These are phyloP conservation scores for Quercus berberidifolia DNA, from an alignment of 306 rosid genomes.

Conservation along the genomic window DNA sequence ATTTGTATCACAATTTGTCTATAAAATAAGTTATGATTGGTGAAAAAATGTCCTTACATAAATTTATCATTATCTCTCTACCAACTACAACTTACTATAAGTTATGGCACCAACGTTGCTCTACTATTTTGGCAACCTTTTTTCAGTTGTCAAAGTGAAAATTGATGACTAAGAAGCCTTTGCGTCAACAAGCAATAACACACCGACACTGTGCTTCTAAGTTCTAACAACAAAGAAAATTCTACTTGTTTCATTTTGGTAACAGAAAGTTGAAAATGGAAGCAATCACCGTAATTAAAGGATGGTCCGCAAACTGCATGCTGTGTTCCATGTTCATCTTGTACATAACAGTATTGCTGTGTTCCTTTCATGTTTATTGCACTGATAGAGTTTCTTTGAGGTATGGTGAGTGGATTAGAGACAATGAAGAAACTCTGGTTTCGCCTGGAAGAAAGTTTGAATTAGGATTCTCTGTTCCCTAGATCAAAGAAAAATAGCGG, in stretches of 20 bases:
- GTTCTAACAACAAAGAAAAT: too few relatives aligned
- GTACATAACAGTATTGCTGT: neutral
- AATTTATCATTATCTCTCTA: accelerated
- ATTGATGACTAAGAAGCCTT: too few relatives aligned
- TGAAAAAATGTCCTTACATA: too few relatives aligned
- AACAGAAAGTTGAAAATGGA: too few relatives aligned
- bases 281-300: neutral
- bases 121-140: too few relatives aligned
- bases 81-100: accelerated
- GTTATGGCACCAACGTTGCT: too few relatives aligned
- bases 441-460: conserved; percentile 21
- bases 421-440: neutral
- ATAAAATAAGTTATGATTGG: accelerated
- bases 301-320: neutral
- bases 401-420: neutral
- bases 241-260: neutral
- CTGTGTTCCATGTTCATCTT: neutral
- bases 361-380: neutral
- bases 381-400: neutral
- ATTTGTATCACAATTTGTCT: too few relatives aligned
- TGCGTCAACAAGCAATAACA: too few relatives aligned
- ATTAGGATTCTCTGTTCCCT: conserved; percentile 37
- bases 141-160: too few relatives aligned
- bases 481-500: too few relatives aligned
- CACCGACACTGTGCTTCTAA: too few relatives aligned